Conservation (phyloP, 2,329 filamentous ascomycete genomes). For the Botryotinia narcissicola region DNA sequence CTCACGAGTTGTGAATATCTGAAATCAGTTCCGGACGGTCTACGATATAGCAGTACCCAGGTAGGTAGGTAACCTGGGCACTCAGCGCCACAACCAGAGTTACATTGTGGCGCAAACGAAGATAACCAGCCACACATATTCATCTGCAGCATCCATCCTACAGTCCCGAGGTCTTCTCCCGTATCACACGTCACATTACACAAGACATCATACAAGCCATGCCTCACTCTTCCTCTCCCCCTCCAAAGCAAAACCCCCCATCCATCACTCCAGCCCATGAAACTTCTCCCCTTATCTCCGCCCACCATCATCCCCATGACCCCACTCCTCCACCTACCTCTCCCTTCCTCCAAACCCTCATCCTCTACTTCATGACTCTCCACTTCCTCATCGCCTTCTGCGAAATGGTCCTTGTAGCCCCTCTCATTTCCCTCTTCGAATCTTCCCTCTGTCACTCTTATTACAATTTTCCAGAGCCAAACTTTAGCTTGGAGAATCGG, state of each 20-base stretch:
- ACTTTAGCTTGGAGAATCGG: neutral
- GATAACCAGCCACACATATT: neutral
- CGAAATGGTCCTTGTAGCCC: slow-evolving; percentile 36
- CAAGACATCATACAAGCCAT: neutral
- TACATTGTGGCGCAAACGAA: neutral
- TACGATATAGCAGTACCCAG: neutral
- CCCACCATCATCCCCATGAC: neutral
- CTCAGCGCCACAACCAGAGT: neutral
- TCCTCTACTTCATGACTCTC: slow-evolving; percentile 37
- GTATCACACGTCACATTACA: neutral
- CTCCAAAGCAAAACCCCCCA: neutral
- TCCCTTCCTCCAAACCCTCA: slow-evolving; percentile 11
- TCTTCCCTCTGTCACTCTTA: slow-evolving; percentile 33
- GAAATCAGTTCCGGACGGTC: neutral
- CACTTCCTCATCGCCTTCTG: slow-evolving; percentile 37
- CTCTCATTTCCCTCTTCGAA: slow-evolving; percentile 36
- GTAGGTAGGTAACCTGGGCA: too few species aligned
- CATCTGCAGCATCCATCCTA: neutral
- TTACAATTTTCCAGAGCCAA: slow-evolving; percentile 30
- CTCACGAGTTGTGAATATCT: neutral
- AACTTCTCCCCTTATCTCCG: neutral
- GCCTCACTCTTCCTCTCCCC: neutral
- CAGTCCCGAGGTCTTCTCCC: neutral
- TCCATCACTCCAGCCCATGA: neutral
- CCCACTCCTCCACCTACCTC: neutral